Base-by-base conservation (phyloP, 257 asterid genomes). In the Sherardia arvensis region DNA sequence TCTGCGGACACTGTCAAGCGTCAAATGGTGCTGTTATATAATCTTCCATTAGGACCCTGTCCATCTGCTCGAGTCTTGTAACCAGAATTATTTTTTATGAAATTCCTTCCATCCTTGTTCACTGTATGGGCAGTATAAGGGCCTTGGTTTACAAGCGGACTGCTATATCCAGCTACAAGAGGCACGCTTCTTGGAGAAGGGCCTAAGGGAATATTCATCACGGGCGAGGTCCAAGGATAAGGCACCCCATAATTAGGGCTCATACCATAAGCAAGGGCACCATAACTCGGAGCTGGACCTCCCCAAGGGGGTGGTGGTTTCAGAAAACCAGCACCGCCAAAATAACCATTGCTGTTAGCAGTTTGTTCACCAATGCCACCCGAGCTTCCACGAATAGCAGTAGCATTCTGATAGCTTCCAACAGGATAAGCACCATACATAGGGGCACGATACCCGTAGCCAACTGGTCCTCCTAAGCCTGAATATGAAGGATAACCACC, bases 401-500 rank as follows among this genome's bases (percentile, higher is more conserved):
- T 20, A 14, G 30, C 40, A 23, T 8, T 49, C 9, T 26, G 51
- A 30, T 58, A 59, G 49, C 58, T 45, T 25, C 69, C 62, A 23
- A 34, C 22, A 32, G 43, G 28, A 56, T 55, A 66, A 36, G 53
- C 38, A 20, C 70, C 56, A 26, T 55, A 66, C 7, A 66, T n/a
- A 10, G 34, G 34, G 33, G 40, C 36, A 22, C 61, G 53, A 60
- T 48, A 60, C 23, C 72, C 66, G 34, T 59, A 59, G 25, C 30
- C 21, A 27, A 38, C 28, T 17, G 51, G 51, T 43, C 66, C 22
- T 32, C 27, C 66, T 15, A 59, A 68, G 28, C 15, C 60, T 8
- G 66, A 58, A 68, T 68, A 68, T 4, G 61, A 47, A 28, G 53
- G 53, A 36, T 68, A 68, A 22, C 66, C 66, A 23, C 53, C 66